Conservation (phyloP, 768 basidiomycete species). For the Podaxis sp. region DNA sequence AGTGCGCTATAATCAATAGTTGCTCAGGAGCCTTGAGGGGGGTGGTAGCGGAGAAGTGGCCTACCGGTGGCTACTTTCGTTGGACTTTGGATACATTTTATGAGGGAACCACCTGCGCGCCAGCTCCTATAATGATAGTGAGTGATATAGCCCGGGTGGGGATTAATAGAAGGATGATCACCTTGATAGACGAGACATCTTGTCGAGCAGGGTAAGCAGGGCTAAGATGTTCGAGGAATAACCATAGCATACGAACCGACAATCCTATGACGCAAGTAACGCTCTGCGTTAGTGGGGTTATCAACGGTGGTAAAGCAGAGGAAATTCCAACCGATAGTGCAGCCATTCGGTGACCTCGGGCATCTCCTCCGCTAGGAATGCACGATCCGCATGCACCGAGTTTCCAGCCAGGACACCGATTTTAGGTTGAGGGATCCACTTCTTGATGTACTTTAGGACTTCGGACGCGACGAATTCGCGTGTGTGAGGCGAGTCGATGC, state of each 20-base stretch:
- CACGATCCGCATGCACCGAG: slow-evolving; percentile 80
- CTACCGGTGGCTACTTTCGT: slow-evolving; percentile 60
- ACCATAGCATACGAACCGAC: slow-evolving; percentile 52
- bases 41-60: not conserved
- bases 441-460: slow-evolving; percentile 78
- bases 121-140: slow-evolving; percentile 52
- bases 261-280: slow-evolving; percentile 41
- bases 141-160: not conserved
- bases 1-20: slow-evolving; percentile 54
- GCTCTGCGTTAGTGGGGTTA: not conserved
- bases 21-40: not conserved
- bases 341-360: slow-evolving; percentile 76
- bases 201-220: slow-evolving; percentile 3
- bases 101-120: slow-evolving; percentile 68
- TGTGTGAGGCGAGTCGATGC: slow-evolving; percentile 68
- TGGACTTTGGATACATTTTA: slow-evolving; percentile 28
- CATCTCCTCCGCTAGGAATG: slow-evolving; percentile 77
- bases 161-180: slow-evolving; percentile 22
- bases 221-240: not conserved
- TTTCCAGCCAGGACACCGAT: slow-evolving; percentile 81
- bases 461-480: slow-evolving; percentile 56
- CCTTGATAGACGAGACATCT: slow-evolving; percentile 89
- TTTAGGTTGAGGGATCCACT: slow-evolving; percentile 72
- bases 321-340: slow-evolving; percentile 64
- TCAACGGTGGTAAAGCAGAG: not conserved